Percentiles rank a stretch among this genome's conserved stretches.
phyloP scores from a whole-genome alignment of 768 basidiomycete genomes.

The Podaxis rugospora region DNA sequence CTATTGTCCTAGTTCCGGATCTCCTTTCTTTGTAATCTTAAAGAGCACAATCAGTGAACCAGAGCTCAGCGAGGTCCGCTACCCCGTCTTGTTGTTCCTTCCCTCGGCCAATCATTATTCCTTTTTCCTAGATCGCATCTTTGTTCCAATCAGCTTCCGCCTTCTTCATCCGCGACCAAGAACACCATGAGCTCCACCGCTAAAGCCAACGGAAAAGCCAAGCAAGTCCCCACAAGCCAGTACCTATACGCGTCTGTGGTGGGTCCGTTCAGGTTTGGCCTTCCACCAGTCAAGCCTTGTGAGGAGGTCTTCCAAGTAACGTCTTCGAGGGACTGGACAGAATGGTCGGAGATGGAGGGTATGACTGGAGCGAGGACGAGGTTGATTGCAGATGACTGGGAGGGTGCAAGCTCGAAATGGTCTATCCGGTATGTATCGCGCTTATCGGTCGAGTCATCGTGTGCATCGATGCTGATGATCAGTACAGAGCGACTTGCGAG shows the following conservation, averaged over 20 bases:
- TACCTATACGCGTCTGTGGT: background rate
- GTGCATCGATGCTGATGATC: background rate
- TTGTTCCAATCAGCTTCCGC: background rate
- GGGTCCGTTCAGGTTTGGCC: slow-evolving; percentile 1
- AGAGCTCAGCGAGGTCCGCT: background rate
- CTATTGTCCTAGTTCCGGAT: slow-evolving; percentile 3
- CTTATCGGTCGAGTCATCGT: background rate
- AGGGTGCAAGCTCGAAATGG: slow-evolving; percentile 9
- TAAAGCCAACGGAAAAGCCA: slow-evolving; percentile 11
- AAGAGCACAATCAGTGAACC: background rate
- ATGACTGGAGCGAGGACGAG: slow-evolving; percentile 6
- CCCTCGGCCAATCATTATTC: background rate
- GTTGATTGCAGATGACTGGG: slow-evolving; percentile 9
- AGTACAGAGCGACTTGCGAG: background rate
- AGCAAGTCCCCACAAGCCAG: background rate
- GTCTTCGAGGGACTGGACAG: background rate
- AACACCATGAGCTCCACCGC: slow-evolving; percentile 2
- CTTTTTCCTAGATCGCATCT: background rate
- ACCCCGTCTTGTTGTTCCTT: background rate
- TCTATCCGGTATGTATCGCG: background rate
- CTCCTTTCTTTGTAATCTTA: background rate
- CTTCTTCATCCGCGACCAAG: background rate
- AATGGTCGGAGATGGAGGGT: background rate
- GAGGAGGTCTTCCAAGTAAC: background rate
- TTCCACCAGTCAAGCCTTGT: background rate